Percentiles rank a stretch among this genome's conserved stretches.
phyloP scores from a whole-genome alignment of 352 stramenopile genomes.

The Plasmopara viticola region DNA sequence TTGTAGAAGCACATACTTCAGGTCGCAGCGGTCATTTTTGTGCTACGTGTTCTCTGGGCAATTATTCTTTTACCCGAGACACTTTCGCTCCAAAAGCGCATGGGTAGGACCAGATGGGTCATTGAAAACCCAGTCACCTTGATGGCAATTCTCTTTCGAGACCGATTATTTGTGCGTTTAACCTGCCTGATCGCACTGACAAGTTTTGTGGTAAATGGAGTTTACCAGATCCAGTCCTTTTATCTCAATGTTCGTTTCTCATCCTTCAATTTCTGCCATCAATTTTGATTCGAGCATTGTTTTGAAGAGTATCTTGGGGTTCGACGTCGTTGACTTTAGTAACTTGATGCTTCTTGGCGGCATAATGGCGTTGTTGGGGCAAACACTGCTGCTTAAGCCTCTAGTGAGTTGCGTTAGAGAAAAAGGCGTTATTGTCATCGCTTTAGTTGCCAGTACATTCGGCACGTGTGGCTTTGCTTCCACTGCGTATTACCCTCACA shows the following conservation, averaged over 20 bases:
- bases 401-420: constrained; percentile 54
- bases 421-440: constrained; percentile 62
- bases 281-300: too few species aligned
- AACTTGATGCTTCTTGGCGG: constrained; percentile 35
- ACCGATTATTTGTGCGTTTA: constrained; percentile 55
- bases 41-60: constrained; percentile 48
- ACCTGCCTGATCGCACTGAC: constrained; percentile 65
- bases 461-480: constrained; percentile 34
- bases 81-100: constrained; percentile 19
- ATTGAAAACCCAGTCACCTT: constrained; percentile 54
- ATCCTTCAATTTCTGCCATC: neutral
- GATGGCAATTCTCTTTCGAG: constrained; percentile 66
- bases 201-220: constrained; percentile 50
- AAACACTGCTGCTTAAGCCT: constrained; percentile 46
- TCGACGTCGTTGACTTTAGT: constrained; percentile 60
- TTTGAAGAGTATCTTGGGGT: constrained; percentile 11
- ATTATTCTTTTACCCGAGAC: constrained; percentile 59
- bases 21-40: constrained; percentile 38
- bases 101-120: constrained; percentile 22
- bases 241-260: constrained; percentile 53
- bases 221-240: constrained; percentile 62
- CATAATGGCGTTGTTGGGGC: constrained; percentile 3
- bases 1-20: constrained; percentile 39
- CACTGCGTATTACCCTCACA: constrained; percentile 47
- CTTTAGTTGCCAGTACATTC: constrained; percentile 35